Percentiles rank a stretch among this genome's conserved stretches.
Evolutionary conservation across 2,329 filamentous ascomycete genomes (phyloP).

Genomic region (Paecilomyces formosus): DNA sequence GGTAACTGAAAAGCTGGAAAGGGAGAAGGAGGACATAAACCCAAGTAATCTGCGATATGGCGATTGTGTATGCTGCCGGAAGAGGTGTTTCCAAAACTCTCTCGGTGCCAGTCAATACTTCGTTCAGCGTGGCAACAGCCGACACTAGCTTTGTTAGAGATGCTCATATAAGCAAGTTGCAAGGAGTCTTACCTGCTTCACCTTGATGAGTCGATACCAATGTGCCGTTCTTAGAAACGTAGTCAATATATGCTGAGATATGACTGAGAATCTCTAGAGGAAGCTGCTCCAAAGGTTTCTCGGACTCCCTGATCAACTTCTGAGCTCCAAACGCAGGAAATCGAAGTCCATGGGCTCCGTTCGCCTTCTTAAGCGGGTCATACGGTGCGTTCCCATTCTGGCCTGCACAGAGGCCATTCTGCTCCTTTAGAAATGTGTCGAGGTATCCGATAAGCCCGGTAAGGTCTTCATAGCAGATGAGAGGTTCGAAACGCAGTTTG

Average conservation of each 20-base stretch:
- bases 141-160: conserved; percentile 37
- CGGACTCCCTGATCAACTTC: conserved; percentile 66
- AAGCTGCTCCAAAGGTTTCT: conserved; percentile 70
- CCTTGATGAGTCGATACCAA: conserved; percentile 30
- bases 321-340: conserved; percentile 73
- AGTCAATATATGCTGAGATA: conserved; percentile 59
- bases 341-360: conserved; percentile 66
- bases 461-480: conserved; percentile 68
- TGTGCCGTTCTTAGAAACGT: conserved; percentile 41
- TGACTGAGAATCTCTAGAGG: conserved; percentile 74
- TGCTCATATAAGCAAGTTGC: background rate
- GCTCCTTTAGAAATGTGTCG: conserved; percentile 61
- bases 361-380: conserved; percentile 52
- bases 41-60: conserved; percentile 81
- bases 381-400: conserved; percentile 24
- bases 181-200: conserved; percentile 23
- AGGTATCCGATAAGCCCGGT: conserved; percentile 62
- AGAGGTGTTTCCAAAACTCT: conserved; percentile 76
- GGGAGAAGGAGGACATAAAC: conserved; percentile 73
- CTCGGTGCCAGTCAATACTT: conserved; percentile 64
- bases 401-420: conserved; percentile 43
- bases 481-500: conserved; percentile 75
- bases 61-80: conserved; percentile 74
- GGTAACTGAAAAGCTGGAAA: conserved; percentile 62
- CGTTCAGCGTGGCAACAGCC: conserved; percentile 58